Conservation (phyloP, 306 rosid genomes). For the Citrullus colocynthis region DNA sequence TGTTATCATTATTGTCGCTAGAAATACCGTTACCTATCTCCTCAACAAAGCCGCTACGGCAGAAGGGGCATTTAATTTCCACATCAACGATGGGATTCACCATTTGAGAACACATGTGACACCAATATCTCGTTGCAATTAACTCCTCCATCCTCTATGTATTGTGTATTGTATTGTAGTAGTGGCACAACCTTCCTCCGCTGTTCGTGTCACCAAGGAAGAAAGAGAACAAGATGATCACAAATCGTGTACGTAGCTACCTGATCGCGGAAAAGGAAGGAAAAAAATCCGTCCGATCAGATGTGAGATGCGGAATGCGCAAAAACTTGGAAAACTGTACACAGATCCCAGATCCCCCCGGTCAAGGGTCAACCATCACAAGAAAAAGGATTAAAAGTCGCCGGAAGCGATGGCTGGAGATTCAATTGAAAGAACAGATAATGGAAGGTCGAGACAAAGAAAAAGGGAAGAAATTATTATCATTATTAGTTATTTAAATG, state of each 20-base stretch:
- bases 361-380: not conserved
- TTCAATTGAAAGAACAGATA: not conserved
- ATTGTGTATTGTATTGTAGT: not conserved
- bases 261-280: not conserved
- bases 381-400: too few species aligned
- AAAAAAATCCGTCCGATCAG: not conserved
- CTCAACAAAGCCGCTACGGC: conserved; percentile 52
- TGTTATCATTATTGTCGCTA: conserved; percentile 8
- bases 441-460: too few species aligned
- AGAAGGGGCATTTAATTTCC: conserved; percentile 57
- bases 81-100: conserved; percentile 44
- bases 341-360: not conserved
- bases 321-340: not conserved
- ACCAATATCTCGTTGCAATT: conserved; percentile 54
- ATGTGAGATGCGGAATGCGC: not conserved
- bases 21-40: conserved; percentile 22
- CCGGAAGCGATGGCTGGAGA: not conserved
- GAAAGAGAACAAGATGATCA: not conserved
- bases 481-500: too few species aligned
- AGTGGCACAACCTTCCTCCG: not conserved
- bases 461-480: too few species aligned
- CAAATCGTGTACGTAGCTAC: not conserved
- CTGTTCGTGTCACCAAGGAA: not conserved
- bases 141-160: conserved; percentile 34
- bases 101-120: conserved; percentile 42